phyloP scores from a whole-genome alignment of 169 alveolate species.

The Cryptosporidium tyzzeri region DNA sequence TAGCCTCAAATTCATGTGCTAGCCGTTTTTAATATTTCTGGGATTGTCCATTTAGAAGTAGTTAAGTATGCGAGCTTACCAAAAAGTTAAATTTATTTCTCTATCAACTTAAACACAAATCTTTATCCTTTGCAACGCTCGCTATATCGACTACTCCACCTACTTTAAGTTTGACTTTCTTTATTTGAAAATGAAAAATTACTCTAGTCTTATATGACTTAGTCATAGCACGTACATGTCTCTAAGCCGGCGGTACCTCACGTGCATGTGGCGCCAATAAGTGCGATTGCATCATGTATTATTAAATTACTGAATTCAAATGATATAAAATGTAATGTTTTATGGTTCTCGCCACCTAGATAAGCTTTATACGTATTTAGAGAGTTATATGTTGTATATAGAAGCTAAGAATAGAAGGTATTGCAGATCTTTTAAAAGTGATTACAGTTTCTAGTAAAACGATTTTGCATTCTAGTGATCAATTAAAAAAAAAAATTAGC shows the following conservation, averaged over 20 bases:
- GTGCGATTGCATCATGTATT: neutral
- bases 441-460: neutral
- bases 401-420: too few relatives aligned
- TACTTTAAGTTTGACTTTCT: neutral
- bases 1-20: slow-evolving; percentile 38
- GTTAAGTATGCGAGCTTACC: neutral
- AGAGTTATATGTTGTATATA: neutral
- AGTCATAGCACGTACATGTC: slow-evolving; percentile 24
- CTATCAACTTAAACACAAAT: neutral
- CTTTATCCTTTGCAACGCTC: neutral
- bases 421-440: neutral
- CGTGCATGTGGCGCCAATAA: slow-evolving; percentile 28
- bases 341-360: neutral
- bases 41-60: neutral
- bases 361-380: neutral
- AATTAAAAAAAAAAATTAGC: neutral
- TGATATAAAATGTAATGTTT: too few relatives aligned
- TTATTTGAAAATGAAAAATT: neutral
- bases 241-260: slow-evolving; percentile 3
- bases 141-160: neutral
- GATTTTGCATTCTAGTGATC: neutral
- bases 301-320: neutral
- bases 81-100: neutral
- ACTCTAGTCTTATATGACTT: neutral
- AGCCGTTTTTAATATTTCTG: slow-evolving; percentile 3